Evolutionary conservation across 352 stramenopile species (phyloP), one percentile per base, ranked within the genome.

Genomic region (Pythium dissimile): DNA sequence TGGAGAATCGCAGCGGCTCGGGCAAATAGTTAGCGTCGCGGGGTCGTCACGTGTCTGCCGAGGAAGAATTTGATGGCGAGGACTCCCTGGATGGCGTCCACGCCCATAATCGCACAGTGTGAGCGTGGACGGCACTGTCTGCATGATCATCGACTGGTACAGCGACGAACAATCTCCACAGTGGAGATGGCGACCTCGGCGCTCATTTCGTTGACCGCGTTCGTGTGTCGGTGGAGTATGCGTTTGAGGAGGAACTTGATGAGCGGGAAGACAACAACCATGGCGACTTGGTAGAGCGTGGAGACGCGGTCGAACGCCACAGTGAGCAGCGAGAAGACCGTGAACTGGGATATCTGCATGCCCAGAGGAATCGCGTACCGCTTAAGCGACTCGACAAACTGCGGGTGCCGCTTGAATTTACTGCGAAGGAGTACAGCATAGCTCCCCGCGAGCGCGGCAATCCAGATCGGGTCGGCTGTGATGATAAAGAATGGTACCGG

Each of bases 101-200:
- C 12, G n/a, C 32, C 44, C 26, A 63, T 56, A 37, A 63, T 54
- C 41, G 26, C 46, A 21, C 31, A 21, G 1, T 6, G 55, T 35
- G 10, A 42, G 12, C 3, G 32, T 42, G 1, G 55, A 51, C 23
- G 34, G 28, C 11, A 35, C 11, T 5, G 23, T 38, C 20, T 63
- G 55, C 45, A 63, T 49, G 26, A 63, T 50, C 55, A 56, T 56
- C 6, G 55, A 46, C 28, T 63, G 55, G 28, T 63, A 63, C 10
- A 63, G 13, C 13, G 55, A 63, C 11, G 44, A 21, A 16, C 32
- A 21, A 63, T 63, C 26, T 63, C 55, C 3, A 63, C 21, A n/a
- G 26, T 50, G 18, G 24, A 46, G 23, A 63, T 39, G 12, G 35
- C 37, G 28, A 63, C 55, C 11, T 63, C 55, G 2, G 16, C 28